phyloP scores from a whole-genome alignment of 1,284 basidiomycete species.

The Ceratobasidium sp. region DNA sequence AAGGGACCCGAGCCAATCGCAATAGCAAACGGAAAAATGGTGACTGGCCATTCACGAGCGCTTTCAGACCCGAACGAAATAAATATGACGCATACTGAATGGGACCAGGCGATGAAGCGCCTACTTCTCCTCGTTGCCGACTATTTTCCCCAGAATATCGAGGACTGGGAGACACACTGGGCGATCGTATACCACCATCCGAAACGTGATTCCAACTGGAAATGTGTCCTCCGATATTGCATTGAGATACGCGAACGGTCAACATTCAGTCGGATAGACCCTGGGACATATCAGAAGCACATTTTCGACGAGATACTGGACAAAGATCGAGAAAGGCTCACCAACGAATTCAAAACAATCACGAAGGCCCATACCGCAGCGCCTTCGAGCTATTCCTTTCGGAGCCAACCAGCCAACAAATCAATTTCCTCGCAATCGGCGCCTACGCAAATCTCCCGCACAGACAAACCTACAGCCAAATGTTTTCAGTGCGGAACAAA shows the following conservation, averaged over 20 bases:
- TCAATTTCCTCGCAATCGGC: not conserved
- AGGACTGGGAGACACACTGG: not conserved
- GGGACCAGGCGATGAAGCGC: not conserved
- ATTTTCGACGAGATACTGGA: not conserved
- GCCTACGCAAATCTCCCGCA: too few relatives aligned
- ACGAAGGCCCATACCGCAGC: not conserved
- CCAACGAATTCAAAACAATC: not conserved
- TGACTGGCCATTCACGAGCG: too few relatives aligned
- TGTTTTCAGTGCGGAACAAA: constrained; percentile 2
- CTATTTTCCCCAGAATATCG: not conserved
- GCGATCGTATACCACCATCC: not conserved
- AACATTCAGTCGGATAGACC: not conserved
- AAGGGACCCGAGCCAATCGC: too few relatives aligned
- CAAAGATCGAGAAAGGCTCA: not conserved
- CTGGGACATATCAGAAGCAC: not conserved
- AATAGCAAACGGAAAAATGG: too few relatives aligned
- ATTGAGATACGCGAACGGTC: not conserved
- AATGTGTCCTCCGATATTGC: not conserved
- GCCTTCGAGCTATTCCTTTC: not conserved
- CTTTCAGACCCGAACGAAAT: too few relatives aligned
- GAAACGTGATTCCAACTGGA: not conserved
- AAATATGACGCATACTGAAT: too few relatives aligned
- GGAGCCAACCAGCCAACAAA: not conserved
- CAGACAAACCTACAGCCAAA: too few relatives aligned
- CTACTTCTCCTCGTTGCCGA: not conserved